phyloP scores from a whole-genome alignment of 352 stramenopile species.

The Pythium apleroticum region DNA sequence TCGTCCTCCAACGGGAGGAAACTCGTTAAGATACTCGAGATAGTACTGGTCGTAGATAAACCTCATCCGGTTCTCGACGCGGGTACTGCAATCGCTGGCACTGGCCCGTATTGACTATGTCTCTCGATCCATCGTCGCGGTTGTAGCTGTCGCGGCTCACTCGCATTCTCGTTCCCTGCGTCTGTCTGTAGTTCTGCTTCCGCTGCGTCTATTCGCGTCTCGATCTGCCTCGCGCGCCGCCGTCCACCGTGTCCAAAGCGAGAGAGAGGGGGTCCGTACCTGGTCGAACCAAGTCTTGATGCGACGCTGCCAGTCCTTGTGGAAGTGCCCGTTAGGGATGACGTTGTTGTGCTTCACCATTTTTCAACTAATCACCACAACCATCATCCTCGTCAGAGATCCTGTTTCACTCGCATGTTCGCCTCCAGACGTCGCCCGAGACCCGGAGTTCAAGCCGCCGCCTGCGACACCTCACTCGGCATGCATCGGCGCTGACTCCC shows the following conservation, averaged over 20 bases:
- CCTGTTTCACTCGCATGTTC: background rate
- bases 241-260: background rate
- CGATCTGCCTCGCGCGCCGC: background rate
- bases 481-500: background rate
- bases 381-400: constrained; percentile 16
- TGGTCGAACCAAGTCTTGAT: constrained; percentile 97
- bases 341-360: constrained; percentile 99
- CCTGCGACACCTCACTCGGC: background rate
- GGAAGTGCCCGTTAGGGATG: constrained; percentile 99
- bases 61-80: background rate
- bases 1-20: no score
- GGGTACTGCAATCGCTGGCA: background rate
- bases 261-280: constrained; percentile 44
- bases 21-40: background rate
- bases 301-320: constrained; percentile 99
- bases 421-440: background rate
- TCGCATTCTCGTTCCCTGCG: background rate
- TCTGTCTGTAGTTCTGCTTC: background rate
- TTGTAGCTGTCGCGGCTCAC: background rate
- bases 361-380: constrained; percentile 53
- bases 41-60: background rate
- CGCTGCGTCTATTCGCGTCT: background rate
- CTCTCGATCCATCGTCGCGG: background rate
- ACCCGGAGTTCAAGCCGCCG: background rate
- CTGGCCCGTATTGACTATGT: background rate